phyloP scores from a whole-genome alignment of 768 basidiomycete genomes.

The Mycena capillaripes region DNA sequence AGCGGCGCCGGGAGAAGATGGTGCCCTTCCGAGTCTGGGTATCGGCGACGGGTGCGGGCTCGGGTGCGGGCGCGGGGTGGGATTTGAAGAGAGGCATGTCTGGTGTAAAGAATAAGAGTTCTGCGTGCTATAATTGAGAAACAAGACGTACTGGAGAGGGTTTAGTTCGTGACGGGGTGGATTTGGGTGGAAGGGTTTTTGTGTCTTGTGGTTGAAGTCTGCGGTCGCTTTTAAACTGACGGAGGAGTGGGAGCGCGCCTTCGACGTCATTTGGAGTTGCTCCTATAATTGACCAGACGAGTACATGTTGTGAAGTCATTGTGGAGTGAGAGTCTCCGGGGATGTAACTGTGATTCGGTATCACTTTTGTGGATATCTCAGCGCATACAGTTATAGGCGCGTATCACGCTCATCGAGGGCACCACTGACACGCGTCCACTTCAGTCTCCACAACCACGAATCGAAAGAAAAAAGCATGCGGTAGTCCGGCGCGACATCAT shows the following conservation, averaged over 20 bases:
- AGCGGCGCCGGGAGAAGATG: constrained; percentile 41
- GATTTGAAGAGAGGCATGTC: constrained; percentile 45
- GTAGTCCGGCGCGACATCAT: no score
- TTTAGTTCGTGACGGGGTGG: neutral
- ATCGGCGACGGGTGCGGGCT: constrained; percentile 24
- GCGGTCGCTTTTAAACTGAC: constrained; percentile 13
- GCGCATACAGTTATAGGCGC: no score
- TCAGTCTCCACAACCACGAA: neutral
- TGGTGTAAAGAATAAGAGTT: neutral
- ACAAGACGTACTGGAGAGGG: neutral
- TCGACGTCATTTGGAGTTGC: constrained; percentile 29
- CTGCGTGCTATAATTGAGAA: neutral
- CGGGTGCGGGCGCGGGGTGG: constrained; percentile 20
- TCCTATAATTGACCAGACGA: neutral
- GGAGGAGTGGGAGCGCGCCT: constrained; percentile 4
- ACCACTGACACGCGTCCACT: neutral
- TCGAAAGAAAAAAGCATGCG: neutral
- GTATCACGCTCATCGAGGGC: no score
- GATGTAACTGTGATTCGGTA: neutral
- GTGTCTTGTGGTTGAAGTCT: neutral
- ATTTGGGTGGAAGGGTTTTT: neutral
- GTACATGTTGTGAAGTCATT: constrained; percentile 24
- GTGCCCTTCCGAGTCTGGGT: constrained; percentile 37
- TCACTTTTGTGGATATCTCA: neutral
- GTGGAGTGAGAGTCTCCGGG: constrained; percentile 25